Evolutionary conservation across 176 grass and related monocot genomes (phyloP), one percentile per base, ranked within the genome.

Genomic region (Rhynchospora tenuis): DNA sequence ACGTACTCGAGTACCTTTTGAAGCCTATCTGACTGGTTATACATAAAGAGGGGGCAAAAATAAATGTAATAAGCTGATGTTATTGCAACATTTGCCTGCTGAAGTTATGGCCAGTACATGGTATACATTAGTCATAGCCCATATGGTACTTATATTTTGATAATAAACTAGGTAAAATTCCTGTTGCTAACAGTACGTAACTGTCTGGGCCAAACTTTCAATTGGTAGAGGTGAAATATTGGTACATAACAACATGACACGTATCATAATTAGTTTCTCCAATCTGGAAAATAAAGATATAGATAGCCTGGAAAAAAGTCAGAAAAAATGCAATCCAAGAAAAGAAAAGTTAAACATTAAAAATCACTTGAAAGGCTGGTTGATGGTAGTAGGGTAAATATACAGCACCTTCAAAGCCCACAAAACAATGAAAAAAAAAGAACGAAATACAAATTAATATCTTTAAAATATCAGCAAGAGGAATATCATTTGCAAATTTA

Each of bases 21-120:
- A 88, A 99, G 88, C 62, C 96, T 88, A 72, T 93, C 93, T 70
- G 96, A 93, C 96, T 99, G 89, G 85, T 91, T 83, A 64, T 59
- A 59, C 48, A 2, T 51, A 51, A 38, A 38, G 33, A 38, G 33
- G 33, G 33, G 5, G 33, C 3, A 5, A 55, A 55, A 76, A 76
- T 17, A 17, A 13, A 55, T 76, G 50, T 76, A 54, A 55, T 13
- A 76, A 54, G 24, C 73, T 76, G 48, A 47, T 19, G 17, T 14
- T 55, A 28, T 26, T 26, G 70, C 70, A 73, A 73, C 9, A 73
- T 50, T 15, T 50, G 44, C 44, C 45, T 13, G 38, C n/a, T 73
- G 5, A 51, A 51, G 17, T 20, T 19, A 50, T 7, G 45, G n/a
- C 45, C 70, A 73, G 46, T 10, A 45, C 43, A 38, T 11, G 9